Evolutionary conservation across 176 grass and related monocot species (phyloP).

Genomic region (Cenchrus americanus): DNA sequence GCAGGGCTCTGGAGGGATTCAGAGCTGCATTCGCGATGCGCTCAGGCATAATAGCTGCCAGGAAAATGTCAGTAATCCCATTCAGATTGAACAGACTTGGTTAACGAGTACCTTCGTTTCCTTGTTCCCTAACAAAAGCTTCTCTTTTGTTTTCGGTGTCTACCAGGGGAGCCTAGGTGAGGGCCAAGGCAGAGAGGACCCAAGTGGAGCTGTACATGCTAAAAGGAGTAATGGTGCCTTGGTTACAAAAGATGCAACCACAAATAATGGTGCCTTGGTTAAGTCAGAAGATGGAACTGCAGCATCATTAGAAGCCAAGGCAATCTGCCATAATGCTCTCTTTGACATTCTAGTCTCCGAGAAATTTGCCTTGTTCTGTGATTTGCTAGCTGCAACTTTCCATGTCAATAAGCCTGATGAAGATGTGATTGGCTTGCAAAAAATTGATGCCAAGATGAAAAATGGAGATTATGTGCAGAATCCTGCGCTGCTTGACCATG

Average conservation of each 20-base stretch:
- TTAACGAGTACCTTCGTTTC: not conserved
- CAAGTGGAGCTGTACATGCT: conserved; percentile 18
- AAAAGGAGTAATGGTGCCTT: conserved; percentile 3
- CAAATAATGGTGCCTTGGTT: not conserved
- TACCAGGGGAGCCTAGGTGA: conserved; percentile 55
- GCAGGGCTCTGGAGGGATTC: conserved; percentile 67
- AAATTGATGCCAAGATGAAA: conserved; percentile 77
- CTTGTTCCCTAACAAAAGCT: not conserved
- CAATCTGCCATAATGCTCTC: conserved; percentile 71
- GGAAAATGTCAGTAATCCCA: conserved; percentile 11
- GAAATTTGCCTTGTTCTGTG: conserved; percentile 83
- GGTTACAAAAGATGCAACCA: not conserved
- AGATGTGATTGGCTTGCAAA: conserved; percentile 61
- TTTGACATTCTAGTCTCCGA: conserved; percentile 74
- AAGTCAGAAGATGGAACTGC: conserved; percentile 35
- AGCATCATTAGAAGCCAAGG: conserved; percentile 50
- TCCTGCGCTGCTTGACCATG: conserved; percentile 60
- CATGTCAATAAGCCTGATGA: conserved; percentile 51
- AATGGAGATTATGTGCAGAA: conserved; percentile 69
- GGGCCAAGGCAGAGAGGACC: conserved; percentile 24
- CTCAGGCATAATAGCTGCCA: conserved; percentile 51
- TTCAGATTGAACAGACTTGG: not conserved
- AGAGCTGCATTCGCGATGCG: conserved; percentile 68
- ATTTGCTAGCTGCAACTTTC: conserved; percentile 69
- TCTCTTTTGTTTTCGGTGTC: not conserved